Evolutionary conservation across 345 rosid genomes (phyloP).

Genomic region (Anastatica hierochuntica): DNA sequence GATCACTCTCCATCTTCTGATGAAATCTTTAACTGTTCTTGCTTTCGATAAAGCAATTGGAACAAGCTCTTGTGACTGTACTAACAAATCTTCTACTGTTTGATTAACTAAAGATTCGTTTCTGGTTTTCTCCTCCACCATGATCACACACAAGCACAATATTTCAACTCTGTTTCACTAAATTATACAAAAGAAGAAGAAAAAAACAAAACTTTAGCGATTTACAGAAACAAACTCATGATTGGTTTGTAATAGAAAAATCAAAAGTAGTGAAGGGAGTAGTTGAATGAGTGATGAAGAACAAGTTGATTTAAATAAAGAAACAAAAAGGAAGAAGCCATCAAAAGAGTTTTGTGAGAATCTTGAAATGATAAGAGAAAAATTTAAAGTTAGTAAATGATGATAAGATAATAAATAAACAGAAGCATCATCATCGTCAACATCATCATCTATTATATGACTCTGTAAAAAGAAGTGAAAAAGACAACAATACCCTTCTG

Average conservation of each 20-base stretch:
- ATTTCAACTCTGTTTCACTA: constrained; percentile 20
- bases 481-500: constrained; percentile 31
- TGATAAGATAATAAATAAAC: constrained; percentile 18
- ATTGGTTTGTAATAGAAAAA: constrained; percentile 6
- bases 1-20: constrained; percentile 82
- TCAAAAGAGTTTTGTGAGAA: constrained; percentile 38
- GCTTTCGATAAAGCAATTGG: constrained; percentile 53
- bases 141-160: constrained; percentile 26
- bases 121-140: constrained; percentile 13
- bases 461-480: background rate
- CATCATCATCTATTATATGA: constrained; percentile 10
- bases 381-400: constrained; percentile 35
- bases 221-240: background rate
- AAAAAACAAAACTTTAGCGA: constrained; percentile 16
- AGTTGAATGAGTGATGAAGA: constrained; percentile 53
- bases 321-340: constrained; percentile 32
- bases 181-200: constrained; percentile 15
- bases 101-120: constrained; percentile 1
- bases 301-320: constrained; percentile 20
- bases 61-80: constrained; percentile 57
- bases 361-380: constrained; percentile 37
- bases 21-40: constrained; percentile 54
- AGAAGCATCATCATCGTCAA: constrained; percentile 15
- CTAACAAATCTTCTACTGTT: constrained; percentile 71
- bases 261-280: constrained; percentile 41